phyloP scores from a whole-genome alignment of 2,329 filamentous ascomycete genomes.

The Penicillium sp. region DNA sequence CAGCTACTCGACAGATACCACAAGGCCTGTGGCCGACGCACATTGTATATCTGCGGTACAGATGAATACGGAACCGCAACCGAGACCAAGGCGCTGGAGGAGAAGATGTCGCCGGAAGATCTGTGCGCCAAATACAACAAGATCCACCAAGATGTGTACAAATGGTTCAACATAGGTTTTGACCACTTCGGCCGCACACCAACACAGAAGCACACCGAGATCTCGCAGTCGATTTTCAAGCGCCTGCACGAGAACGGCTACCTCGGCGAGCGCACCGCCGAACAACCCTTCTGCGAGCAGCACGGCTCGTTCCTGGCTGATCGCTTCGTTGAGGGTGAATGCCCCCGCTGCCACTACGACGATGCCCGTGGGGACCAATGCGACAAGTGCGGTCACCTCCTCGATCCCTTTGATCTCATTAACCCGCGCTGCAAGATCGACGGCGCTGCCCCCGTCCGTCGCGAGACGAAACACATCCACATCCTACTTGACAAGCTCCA shows the following conservation, averaged over 20 bases:
- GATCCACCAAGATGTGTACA: slow-evolving; percentile 85
- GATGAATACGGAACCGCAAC: slow-evolving; percentile 97
- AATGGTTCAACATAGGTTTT: slow-evolving; percentile 94
- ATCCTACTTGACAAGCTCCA: slow-evolving; percentile 82
- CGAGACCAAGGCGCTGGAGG: slow-evolving; percentile 91
- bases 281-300: slow-evolving; percentile 83
- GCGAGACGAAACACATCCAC: slow-evolving; percentile 86
- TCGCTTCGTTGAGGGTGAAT: slow-evolving; percentile 58
- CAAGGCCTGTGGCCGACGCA: slow-evolving; percentile 74
- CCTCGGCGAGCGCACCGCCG: slow-evolving; percentile 80
- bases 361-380: slow-evolving; percentile 73
- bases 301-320: slow-evolving; percentile 69
- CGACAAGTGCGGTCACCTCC: slow-evolving; percentile 68
- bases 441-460: slow-evolving; percentile 71
- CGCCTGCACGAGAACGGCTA: slow-evolving; percentile 86
- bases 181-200: slow-evolving; percentile 94
- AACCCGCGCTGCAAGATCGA: slow-evolving; percentile 92
- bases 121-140: slow-evolving; percentile 91
- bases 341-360: slow-evolving; percentile 55
- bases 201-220: slow-evolving; percentile 82
- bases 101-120: slow-evolving; percentile 74
- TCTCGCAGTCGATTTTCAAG: slow-evolving; percentile 86
- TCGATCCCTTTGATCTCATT: slow-evolving; percentile 71
- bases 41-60: slow-evolving; percentile 80
- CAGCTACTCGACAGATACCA: slow-evolving; percentile 58